These are phyloP conservation scores for Colletotrichum tabaci DNA, from an alignment of 2,329 filamentous ascomycete genomes.

Conservation along the genomic window DNA sequence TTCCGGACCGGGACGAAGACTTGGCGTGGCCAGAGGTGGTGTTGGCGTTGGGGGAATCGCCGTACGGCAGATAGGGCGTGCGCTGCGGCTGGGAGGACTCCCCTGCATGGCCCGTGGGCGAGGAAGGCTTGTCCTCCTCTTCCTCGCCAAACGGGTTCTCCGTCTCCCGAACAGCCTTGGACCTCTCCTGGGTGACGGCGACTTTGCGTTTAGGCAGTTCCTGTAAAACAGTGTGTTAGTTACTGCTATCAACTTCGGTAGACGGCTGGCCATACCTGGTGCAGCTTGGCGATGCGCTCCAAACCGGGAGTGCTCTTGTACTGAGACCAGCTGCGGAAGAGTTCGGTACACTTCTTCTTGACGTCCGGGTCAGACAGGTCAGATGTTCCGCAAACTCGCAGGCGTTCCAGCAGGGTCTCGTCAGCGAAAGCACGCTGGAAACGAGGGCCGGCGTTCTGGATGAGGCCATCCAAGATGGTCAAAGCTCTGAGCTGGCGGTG, in stretches of 20 bases:
- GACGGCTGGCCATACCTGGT: constrained; percentile 64
- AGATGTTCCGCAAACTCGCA: constrained; percentile 89
- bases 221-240: constrained; percentile 50
- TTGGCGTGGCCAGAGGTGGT: constrained; percentile 49
- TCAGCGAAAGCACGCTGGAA: constrained; percentile 93
- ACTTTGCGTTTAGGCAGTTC: constrained; percentile 79
- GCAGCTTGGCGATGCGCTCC: constrained; percentile 83
- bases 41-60: constrained; percentile 42
- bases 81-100: constrained; percentile 48
- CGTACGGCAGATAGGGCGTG: constrained; percentile 45
- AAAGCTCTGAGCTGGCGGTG: constrained; percentile 93
- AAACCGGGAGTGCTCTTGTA: constrained; percentile 88
- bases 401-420: constrained; percentile 90
- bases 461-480: constrained; percentile 90
- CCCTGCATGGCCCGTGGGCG: constrained; percentile 44
- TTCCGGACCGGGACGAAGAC: constrained; percentile 56
- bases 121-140: constrained; percentile 65
- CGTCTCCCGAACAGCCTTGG: constrained; percentile 87
- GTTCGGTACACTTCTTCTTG: constrained; percentile 86
- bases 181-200: constrained; percentile 81
- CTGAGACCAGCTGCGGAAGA: constrained; percentile 91
- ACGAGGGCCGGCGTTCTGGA: constrained; percentile 91
- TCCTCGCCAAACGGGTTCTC: constrained; percentile 80
- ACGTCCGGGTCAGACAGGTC: constrained; percentile 88
- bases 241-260: no score